These are phyloP conservation scores for Citeromyces matritensis DNA, from an alignment of 805 yeast species.

Conservation along the genomic window DNA sequence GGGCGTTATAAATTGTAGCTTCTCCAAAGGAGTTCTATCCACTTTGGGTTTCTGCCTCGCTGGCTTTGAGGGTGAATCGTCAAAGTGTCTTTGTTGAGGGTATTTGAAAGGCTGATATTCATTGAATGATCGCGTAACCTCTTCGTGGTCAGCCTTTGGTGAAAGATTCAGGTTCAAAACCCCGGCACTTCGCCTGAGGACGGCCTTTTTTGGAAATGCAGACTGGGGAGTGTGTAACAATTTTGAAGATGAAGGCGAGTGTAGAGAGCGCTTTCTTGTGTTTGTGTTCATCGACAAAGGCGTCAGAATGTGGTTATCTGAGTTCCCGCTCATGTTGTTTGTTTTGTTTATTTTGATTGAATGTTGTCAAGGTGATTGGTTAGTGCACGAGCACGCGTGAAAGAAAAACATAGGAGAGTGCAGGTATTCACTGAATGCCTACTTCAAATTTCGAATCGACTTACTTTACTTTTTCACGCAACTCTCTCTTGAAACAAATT, in stretches of 20 bases:
- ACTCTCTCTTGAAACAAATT: too few species aligned
- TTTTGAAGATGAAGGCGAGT: constrained; percentile 1
- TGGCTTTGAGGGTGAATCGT: constrained; percentile 16
- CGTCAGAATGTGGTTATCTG: too few species aligned
- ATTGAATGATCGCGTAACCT: constrained; percentile 17
- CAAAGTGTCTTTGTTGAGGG: constrained; percentile 7
- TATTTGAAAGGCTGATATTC: constrained; percentile 4
- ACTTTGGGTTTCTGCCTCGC: constrained; percentile 12
- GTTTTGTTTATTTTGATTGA: too few species aligned
- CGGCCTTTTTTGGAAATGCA: constrained; percentile 10
- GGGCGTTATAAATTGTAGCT: constrained; percentile 25
- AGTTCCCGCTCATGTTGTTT: too few species aligned
- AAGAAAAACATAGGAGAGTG: too few species aligned
- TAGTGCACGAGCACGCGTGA: too few species aligned
- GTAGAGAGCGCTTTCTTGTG: constrained; percentile 2
- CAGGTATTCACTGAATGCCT: too few species aligned
- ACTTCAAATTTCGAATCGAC: too few species aligned
- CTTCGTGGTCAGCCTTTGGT: constrained; percentile 12
- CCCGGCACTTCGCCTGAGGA: constrained; percentile 36
- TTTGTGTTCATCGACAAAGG: not conserved
- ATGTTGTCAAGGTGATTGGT: too few species aligned
- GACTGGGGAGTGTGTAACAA: not conserved
- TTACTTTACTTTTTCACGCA: too few species aligned
- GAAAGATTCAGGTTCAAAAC: constrained; percentile 32
- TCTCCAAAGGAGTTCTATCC: constrained; percentile 3